A percentile compares a stretch with the other conserved stretches of the same genome.
These are phyloP conservation scores for Jaapia argillacea DNA, from an alignment of 768 basidiomycete species.

Conservation along the genomic window DNA sequence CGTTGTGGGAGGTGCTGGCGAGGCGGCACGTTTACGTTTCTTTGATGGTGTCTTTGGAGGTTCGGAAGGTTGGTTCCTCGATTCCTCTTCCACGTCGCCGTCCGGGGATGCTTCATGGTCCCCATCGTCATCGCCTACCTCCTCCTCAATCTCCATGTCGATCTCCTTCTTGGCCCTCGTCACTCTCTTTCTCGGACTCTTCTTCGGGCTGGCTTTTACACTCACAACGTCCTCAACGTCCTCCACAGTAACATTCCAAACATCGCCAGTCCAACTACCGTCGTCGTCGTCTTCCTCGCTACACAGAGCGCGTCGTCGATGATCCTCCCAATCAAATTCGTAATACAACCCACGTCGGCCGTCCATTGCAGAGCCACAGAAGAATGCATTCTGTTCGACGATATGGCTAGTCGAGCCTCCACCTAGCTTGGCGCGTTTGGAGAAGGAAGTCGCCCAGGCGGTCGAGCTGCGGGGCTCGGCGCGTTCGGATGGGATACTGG, in stretches of 20 bases:
- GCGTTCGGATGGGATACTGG: conserved; percentile 6
- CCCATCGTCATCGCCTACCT: conserved; percentile 23
- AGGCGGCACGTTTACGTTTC: conserved; percentile 34
- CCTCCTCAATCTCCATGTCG: conserved; percentile 21
- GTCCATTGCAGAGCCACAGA: conserved; percentile 51
- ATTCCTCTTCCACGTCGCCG: conserved; percentile 12
- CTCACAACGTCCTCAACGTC: conserved; percentile 3
- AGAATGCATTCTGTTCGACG: conserved; percentile 23
- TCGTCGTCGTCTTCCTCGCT: conserved; percentile 2
- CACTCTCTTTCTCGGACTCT: conserved; percentile 7
- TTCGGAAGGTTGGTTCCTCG: conserved; percentile 11
- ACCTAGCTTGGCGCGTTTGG: conserved; percentile 3
- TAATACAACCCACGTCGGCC: conserved; percentile 53
- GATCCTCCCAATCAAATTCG: conserved; percentile 46
- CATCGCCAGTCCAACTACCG: conserved; percentile 1
- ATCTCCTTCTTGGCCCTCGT: conserved; percentile 8
- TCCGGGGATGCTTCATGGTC: conserved; percentile 11
- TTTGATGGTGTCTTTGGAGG: conserved; percentile 42
- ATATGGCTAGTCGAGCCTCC: conserved; percentile 12
- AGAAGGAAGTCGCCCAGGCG: conserved; percentile 4
- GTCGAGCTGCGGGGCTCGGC: not conserved
- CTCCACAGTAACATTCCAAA: conserved; percentile 12
- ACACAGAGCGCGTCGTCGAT: conserved; percentile 30
- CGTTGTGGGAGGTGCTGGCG: not conserved
- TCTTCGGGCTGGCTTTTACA: conserved; percentile 7